Base-by-base conservation (phyloP, 176 grass and related monocot genomes). In the Musa itinerans region DNA sequence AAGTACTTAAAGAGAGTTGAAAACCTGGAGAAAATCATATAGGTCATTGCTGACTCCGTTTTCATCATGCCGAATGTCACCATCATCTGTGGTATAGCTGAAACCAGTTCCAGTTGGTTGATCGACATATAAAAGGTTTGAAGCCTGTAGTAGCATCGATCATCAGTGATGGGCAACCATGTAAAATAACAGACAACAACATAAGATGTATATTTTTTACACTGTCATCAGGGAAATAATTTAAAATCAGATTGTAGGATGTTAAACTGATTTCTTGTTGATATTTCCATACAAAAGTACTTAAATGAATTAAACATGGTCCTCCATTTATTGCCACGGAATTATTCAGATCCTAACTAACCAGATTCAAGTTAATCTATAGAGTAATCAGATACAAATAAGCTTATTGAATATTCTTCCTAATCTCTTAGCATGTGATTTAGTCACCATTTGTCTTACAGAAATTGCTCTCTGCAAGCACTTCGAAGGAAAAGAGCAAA, bases 91-190 rank as follows among this genome's bases (percentile, higher is more conserved):
- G 76, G 87, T 90, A 72, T 92, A 96, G 83, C 93, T 96, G 49
- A 92, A 96, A 62, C 87, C 93, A 54, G 93, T 96, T 63, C 93
- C 93, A 43, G 90, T 92, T 14, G 93, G 93, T 76, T 96, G 89
- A 65, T 96, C 93, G 10, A 96, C 93, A 75, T 90, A 96, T 78
- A 96, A 83, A 64, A 96, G 86, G 55, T 96, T 96, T 34, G 93
- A 96, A 9, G 89, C 89, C 93, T 92, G 78, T 80, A 85, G 23
- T n/a, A 27, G 65, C 76, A 78, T 63, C 80, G 52, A 77, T 53
- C 11, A 27, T 11, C 25, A 17, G 25, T 22, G 77, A 20, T 55
- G 63, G 5, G 67, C 65, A 49, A 17, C 1, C 29, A 69, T 9
- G 9, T 69, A 43, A 69, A 69, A 20, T 17, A 69, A n/a, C 16